A percentile compares a stretch with the other conserved stretches of the same genome.
Conservation (phyloP, 441 rosid genomes). For the Eruca vesicaria region DNA sequence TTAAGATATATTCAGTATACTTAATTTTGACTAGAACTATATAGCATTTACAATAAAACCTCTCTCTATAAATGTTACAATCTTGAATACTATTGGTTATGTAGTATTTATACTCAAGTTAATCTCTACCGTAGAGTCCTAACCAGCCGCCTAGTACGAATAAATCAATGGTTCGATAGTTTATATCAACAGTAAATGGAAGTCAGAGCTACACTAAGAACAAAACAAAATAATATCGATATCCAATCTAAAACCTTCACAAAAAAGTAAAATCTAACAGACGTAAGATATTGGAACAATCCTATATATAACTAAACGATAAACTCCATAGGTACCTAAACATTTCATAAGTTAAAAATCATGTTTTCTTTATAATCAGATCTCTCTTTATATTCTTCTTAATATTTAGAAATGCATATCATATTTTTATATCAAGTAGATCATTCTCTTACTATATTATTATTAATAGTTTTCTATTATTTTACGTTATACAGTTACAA, state of each 20-base stretch:
- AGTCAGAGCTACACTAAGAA: not conserved
- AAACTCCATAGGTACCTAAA: too few relatives aligned
- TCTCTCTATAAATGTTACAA: not conserved
- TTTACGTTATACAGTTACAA: too few relatives aligned
- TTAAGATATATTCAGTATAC: not conserved
- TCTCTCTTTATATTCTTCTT: not conserved
- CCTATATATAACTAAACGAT: too few relatives aligned
- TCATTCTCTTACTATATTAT: not conserved
- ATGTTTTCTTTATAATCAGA: not conserved
- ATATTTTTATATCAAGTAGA: not conserved
- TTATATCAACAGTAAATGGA: not conserved
- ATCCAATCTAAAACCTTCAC: not conserved
- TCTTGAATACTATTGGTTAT: conserved; percentile 14
- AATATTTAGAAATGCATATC: too few relatives aligned
- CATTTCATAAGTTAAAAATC: not conserved
- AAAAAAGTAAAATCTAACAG: not conserved
- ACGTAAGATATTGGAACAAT: not conserved
- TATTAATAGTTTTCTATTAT: too few relatives aligned
- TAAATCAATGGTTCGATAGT: not conserved
- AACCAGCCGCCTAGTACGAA: not conserved
- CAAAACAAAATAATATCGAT: not conserved
- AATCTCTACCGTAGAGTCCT: not conserved
- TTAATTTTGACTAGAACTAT: not conserved
- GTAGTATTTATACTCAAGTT: not conserved
- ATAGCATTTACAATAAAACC: too few relatives aligned